Evolutionary conservation across 192 early-diverging fungal genomes (phyloP), one percentile per base, ranked within the genome.

Genomic region (Coemansia sp.): DNA sequence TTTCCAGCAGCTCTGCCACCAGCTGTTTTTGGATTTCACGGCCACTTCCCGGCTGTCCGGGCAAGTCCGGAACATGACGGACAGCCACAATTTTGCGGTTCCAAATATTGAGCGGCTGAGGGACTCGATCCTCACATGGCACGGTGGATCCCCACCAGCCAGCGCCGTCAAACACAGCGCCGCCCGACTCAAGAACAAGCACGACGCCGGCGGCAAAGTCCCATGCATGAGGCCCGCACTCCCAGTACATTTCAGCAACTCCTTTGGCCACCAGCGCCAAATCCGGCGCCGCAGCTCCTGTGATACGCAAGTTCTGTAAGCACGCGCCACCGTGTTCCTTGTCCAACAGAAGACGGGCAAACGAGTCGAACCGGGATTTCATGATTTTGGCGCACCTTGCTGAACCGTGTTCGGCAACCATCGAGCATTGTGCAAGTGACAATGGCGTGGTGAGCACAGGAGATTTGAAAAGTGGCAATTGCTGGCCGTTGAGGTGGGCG

Each of bases 181-280:
- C 93, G 14, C 96, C 94, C 6, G 94, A 79, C 69, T 98, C 95
- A 14, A 75, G 69, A 6, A 96, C 74, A 69, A 98, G 90, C 14
- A 92, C 83, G 3, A 87, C 82, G n/a, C 86, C 93, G 16, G 94
- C 96, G 19, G 90, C 88, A 37, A 97, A 89, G 72, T 98, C 96
- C 93, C 94, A 94, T 50, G 62, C 57, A 47, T 77, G 80, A 9
- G 68, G 83, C 6, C 95, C 96, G 45, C 88, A 83, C 72, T 98
- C 96, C 92, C 93, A 98, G 74, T 94, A 97, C 6, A 91, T 68
- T 66, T 98, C 95, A 6, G 88, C 75, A 12, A 86, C 80, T 22
- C 94, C 95, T 47, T 91, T 86, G 9, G 94, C 93, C 27, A 94
- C 87, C 31, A 85, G 77, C 56, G 90, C 88, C 80, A 95, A 82